Base-by-base conservation (phyloP, 2,329 filamentous ascomycete species). In the Elsinoe necatrix region DNA sequence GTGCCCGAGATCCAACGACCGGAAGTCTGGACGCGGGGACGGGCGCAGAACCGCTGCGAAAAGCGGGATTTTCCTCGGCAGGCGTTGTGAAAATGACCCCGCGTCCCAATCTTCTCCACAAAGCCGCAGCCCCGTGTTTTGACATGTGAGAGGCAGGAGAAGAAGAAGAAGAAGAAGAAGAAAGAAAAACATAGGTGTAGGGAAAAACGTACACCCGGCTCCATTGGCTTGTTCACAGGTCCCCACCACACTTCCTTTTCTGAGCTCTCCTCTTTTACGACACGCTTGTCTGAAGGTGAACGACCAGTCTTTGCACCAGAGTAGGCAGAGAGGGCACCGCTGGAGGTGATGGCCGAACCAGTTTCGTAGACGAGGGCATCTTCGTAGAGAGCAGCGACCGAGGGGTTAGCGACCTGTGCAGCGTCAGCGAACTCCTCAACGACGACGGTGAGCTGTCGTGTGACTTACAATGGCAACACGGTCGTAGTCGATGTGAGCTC, bases 151-250 rank as follows among this genome's bases (percentile, higher is more conserved):
- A 48, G 43, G 5, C 43, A 48, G 23, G 18, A 39, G 18, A 18
- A 35, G 14, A 51, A 20, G 20, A 5, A 55, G 5, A 11, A 41
- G 16, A 39, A 25, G 2, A 43, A 31, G 18, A 20, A 34, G 16
- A 37, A 2, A 9, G 37, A 29, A 37, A 14, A 23, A 34, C 16
- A 37, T 21, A 2, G n/a, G n/a, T 35, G 20, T 45, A 48, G 11
- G 16, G 27, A 43, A 55, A 18, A 31, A 23, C 88, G 84, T 86
- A 97, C 93, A 74, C 97, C 91, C 67, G 90, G 83, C 65, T 83
- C 85, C 93, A 98, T 98, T 71, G 92, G 88, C 83, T 97, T 97
- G 82, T 98, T 98, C 65, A 98, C 93, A 57, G 93, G 92, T 68
- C 93, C 93, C 93, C 93, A 97, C 93, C 93, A 98, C 69, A 98